These are phyloP conservation scores for Chloromonas sp. DNA, from an alignment of 163 green algal genomes.

Conservation along the genomic window DNA sequence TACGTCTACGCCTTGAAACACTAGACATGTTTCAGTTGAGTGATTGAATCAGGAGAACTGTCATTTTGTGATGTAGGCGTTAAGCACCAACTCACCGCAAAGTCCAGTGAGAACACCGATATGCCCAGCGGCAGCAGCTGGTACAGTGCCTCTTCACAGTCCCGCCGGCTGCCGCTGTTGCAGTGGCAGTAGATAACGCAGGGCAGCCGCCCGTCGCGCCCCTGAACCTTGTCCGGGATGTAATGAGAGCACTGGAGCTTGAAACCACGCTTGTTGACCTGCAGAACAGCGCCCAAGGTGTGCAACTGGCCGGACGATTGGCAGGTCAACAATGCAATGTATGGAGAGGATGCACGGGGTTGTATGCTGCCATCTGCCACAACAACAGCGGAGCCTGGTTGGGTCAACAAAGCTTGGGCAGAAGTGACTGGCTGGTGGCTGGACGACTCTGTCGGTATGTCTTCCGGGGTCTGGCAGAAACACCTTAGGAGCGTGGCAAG, in stretches of 20 bases:
- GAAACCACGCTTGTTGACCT: constrained; percentile 64
- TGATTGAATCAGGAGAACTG: too few relatives aligned
- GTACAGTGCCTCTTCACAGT: constrained; percentile 81
- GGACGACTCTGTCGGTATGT: too few relatives aligned
- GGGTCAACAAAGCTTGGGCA: background rate
- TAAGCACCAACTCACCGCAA: constrained; percentile 46
- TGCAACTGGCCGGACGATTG: background rate
- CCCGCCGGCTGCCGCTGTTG: constrained; percentile 86
- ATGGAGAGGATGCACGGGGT: background rate
- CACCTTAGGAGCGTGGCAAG: too few relatives aligned
- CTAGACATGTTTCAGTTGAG: too few relatives aligned
- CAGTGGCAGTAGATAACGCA: constrained; percentile 93
- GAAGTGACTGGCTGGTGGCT: background rate
- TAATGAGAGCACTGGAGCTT: constrained; percentile 73
- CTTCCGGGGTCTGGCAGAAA: too few relatives aligned
- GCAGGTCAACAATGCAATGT: background rate
- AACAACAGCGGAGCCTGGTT: background rate
- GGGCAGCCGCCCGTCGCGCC: constrained; percentile 35
- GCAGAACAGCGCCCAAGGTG: constrained; percentile 10
- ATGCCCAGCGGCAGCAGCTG: constrained; percentile 77
- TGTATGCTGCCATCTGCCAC: background rate
- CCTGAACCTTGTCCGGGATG: constrained; percentile 34
- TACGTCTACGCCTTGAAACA: too few relatives aligned
- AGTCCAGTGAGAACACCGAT: constrained; percentile 87
- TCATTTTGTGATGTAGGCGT: too few relatives aligned